phyloP scores from a whole-genome alignment of 2,329 filamentous ascomycete genomes.

The Penicillium sp. region DNA sequence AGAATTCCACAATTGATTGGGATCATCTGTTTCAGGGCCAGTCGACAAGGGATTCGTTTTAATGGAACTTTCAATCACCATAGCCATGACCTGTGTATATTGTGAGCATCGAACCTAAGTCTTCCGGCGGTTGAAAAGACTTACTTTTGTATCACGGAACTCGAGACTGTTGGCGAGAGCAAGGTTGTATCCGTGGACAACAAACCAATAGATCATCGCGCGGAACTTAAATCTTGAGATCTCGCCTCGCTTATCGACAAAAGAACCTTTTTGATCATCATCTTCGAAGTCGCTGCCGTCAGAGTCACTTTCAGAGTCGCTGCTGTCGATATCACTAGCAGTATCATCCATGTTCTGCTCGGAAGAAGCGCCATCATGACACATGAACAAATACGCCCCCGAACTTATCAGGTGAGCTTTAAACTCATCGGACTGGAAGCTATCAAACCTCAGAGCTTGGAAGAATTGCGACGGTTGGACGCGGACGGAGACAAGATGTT shows the following conservation, averaged over 20 bases:
- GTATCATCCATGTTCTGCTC: not conserved
- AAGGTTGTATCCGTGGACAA: slow-evolving; percentile 58
- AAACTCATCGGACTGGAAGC: slow-evolving; percentile 50
- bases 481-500: slow-evolving; percentile 58
- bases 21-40: not conserved
- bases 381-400: slow-evolving; percentile 67
- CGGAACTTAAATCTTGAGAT: slow-evolving; percentile 38
- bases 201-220: slow-evolving; percentile 56
- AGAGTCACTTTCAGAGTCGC: not conserved
- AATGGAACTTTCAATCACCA: slow-evolving; percentile 20
- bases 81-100: slow-evolving; percentile 21
- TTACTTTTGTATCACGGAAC: slow-evolving; percentile 63
- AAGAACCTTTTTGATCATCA: not conserved
- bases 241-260: slow-evolving; percentile 1
- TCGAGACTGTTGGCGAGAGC: slow-evolving; percentile 64
- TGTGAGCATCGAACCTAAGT: not conserved
- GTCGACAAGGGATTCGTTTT: not conserved
- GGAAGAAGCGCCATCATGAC: slow-evolving; percentile 58
- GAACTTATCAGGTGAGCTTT: slow-evolving; percentile 54
- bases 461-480: slow-evolving; percentile 40
- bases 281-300: not conserved
- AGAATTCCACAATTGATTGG: not conserved
- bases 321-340: not conserved
- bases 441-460: slow-evolving; percentile 15
- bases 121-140: not conserved